Percentiles rank a stretch among this genome's conserved stretches.
Conservation (phyloP, 441 rosid species). For the Populus hybrid region DNA sequence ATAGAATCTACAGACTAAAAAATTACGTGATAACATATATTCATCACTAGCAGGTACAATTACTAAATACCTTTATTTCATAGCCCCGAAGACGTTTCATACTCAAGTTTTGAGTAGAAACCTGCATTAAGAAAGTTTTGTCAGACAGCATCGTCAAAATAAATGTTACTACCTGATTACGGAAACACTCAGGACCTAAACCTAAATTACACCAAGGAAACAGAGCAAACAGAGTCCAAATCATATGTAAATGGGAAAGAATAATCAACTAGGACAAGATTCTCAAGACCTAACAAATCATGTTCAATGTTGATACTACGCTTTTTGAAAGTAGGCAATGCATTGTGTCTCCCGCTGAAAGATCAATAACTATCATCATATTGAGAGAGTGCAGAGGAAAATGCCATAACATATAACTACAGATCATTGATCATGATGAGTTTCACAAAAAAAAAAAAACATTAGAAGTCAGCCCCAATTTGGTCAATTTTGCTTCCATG, state of each 20-base stretch:
- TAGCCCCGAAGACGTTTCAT: constrained; percentile 83
- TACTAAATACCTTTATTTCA: constrained; percentile 71
- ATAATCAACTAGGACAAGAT: not conserved
- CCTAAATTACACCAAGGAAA: not conserved
- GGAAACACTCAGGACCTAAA: not conserved
- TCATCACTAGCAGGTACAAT: not conserved
- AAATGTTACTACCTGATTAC: not conserved
- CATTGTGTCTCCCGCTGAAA: not conserved
- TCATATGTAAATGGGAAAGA: not conserved
- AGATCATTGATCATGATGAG: not conserved
- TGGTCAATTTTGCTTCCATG: not conserved
- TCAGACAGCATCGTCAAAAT: constrained; percentile 17
- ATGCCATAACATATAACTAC: not conserved
- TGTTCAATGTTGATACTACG: not conserved
- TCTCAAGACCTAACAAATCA: not conserved
- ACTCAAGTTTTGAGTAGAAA: constrained; percentile 70
- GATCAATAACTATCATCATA: not conserved
- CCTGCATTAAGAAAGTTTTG: constrained; percentile 47
- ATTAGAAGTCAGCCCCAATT: not conserved
- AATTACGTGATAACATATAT: not conserved
- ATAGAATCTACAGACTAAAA: not conserved
- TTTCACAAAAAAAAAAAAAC: not conserved
- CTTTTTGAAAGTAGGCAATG: not conserved
- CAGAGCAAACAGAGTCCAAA: not conserved
- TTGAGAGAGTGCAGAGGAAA: not conserved